phyloP scores from a whole-genome alignment of 2,329 filamentous ascomycete genomes.

The Fusarium falciforme region DNA sequence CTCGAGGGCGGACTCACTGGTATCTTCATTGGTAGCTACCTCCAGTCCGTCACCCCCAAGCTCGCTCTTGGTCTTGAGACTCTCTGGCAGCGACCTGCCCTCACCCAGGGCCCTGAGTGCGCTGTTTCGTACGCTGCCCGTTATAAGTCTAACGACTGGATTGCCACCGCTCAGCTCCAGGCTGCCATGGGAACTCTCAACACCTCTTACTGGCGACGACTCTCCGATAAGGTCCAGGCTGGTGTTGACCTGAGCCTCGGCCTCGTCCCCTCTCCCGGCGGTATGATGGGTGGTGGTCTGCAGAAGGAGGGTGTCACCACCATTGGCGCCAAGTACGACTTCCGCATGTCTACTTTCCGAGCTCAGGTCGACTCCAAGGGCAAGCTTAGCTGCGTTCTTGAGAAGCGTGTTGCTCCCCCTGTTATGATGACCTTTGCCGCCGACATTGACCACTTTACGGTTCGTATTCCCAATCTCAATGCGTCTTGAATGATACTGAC shows the following conservation, averaged over 20 bases:
- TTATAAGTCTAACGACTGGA: conserved; percentile 94
- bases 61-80: conserved; percentile 91
- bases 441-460: conserved; percentile 95
- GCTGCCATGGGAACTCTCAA: conserved; percentile 85
- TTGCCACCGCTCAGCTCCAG: conserved; percentile 89
- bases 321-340: conserved; percentile 97
- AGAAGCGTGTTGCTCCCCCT: conserved; percentile 94
- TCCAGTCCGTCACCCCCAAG: conserved; percentile 90
- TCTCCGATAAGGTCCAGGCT: conserved; percentile 96
- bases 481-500: background rate
- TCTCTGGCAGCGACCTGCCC: conserved; percentile 89
- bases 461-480: conserved; percentile 60
- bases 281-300: conserved; percentile 79
- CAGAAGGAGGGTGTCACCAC: conserved; percentile 91
- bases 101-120: conserved; percentile 90
- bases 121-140: conserved; percentile 89
- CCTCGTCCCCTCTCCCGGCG: conserved; percentile 73
- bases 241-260: conserved; percentile 95
- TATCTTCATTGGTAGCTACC: conserved; percentile 94
- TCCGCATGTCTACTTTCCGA: conserved; percentile 93
- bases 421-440: conserved; percentile 95
- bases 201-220: conserved; percentile 91
- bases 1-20: conserved; percentile 94
- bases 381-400: conserved; percentile 90
- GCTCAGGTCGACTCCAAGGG: conserved; percentile 96